Percentiles rank a stretch among this genome's conserved stretches.
Conservation (phyloP, 2,329 filamentous ascomycete genomes). For the Colletotrichum sp. region DNA sequence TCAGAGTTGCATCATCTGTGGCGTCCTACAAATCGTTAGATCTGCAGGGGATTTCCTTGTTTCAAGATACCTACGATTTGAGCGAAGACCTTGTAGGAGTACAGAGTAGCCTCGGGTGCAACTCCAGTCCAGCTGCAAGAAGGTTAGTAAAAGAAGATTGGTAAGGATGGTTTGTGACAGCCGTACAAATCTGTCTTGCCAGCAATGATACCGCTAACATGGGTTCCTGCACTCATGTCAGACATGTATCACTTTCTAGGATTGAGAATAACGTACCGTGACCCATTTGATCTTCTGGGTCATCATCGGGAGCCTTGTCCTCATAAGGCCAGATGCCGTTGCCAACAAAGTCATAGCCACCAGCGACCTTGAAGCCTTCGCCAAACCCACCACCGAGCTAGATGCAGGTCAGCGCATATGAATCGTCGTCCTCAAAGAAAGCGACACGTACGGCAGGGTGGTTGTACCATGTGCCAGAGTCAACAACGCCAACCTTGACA, state of each 20-base stretch:
- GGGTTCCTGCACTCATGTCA: slow-evolving; percentile 36
- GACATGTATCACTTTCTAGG: neutral
- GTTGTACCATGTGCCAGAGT: slow-evolving; percentile 44
- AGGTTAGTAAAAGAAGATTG: neutral
- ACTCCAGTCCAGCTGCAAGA: slow-evolving; percentile 27
- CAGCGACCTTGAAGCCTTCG: slow-evolving; percentile 45
- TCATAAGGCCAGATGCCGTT: slow-evolving; percentile 29
- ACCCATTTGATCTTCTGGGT: slow-evolving; percentile 29
- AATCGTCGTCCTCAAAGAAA: accelerated
- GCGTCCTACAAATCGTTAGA: slow-evolving; percentile 10
- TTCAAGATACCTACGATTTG: slow-evolving; percentile 17
- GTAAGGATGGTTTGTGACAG: neutral
- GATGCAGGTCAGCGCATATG: slow-evolving; percentile 23
- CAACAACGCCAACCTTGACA: slow-evolving; percentile 41
- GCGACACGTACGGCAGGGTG: slow-evolving; percentile 35
- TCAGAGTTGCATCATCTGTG: slow-evolving; percentile 41
- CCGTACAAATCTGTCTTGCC: slow-evolving; percentile 26
- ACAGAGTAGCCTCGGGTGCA: slow-evolving; percentile 30
- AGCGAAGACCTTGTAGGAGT: slow-evolving; percentile 32
- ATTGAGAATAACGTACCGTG: slow-evolving; percentile 27
- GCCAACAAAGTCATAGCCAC: slow-evolving; percentile 49
- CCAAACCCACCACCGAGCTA: slow-evolving; percentile 51
- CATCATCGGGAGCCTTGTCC: slow-evolving; percentile 23
- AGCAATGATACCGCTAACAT: slow-evolving; percentile 35
- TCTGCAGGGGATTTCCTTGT: accelerated